Base-by-base conservation (phyloP, 2,329 filamentous ascomycete species). In the Colletotrichum sp. region DNA sequence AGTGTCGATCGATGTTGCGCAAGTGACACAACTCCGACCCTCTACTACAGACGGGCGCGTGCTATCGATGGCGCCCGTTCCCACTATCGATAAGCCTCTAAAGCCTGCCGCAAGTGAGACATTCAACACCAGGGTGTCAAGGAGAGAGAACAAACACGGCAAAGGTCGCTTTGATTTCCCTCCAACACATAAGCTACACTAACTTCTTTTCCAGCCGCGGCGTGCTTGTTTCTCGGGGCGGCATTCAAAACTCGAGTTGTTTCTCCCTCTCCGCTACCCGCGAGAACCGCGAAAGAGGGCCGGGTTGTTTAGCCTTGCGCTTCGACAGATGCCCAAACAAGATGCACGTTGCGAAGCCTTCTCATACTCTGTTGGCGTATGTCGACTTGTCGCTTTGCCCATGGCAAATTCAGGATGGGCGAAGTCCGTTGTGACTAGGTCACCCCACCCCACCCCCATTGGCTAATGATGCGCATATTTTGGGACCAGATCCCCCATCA, bases 71-170 rank as follows among this genome's bases (percentile, higher is more conserved):
- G 69, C 48, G 65, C 34, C 36, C 55, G 34, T n/a, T 55, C 38
- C 52, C 65, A 66, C 30, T 62, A 55, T 73, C 70, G 70, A 73
- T 73, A 73, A 73, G 69, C 66, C 56, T 71, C 68, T 43, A 61
- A 36, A 21, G n/a, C 64, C 28, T 16, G 58, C 24, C 36, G 21
- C 32, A 26, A n/a, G 8, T 43, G 21, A 58, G 21, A 58, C 21
- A 28, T 58, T 58, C 55, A 24, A 28, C 16, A 58, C 24, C 9
- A 26, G 26, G 55, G 24, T 58, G 26, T 16, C 21, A 13, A 58
- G 21, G 21, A 16, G 21, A 58, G 55, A 28, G 26, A 58, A 15
- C 24, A 58, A 26, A 48, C 43, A 13, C 43, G 18, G 43, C 43
- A n/a, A 48, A 48, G 43, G 43, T 21, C 43, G n/a, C n/a, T 13